Evolutionary conservation across 2,329 filamentous ascomycete genomes (phyloP).

Genomic region (Phoma herbarum): DNA sequence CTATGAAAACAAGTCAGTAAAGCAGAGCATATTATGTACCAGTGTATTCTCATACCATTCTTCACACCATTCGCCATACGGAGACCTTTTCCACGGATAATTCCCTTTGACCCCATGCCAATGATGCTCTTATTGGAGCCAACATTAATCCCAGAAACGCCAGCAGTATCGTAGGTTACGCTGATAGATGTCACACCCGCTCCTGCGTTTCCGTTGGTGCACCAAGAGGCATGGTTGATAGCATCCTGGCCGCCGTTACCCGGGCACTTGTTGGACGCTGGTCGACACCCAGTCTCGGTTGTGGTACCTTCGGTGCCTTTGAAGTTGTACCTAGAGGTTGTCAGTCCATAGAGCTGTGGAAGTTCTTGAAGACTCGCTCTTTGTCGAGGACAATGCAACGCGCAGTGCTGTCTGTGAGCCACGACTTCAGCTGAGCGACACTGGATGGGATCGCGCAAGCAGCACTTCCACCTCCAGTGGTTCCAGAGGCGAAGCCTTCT

Average conservation of each 20-base stretch:
- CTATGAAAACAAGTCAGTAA: slow-evolving; percentile 12
- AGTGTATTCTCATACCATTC: slow-evolving; percentile 46
- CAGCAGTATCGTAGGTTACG: slow-evolving; percentile 61
- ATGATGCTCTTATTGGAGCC: slow-evolving; percentile 66
- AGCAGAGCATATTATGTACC: too few relatives aligned
- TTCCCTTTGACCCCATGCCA: slow-evolving; percentile 59
- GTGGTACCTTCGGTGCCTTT: slow-evolving; percentile 62
- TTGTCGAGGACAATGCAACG: slow-evolving; percentile 67
- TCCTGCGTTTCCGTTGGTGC: slow-evolving; percentile 63
- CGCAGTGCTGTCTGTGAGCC: slow-evolving; percentile 62
- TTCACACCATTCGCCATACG: slow-evolving; percentile 51
- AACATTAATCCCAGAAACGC: slow-evolving; percentile 59
- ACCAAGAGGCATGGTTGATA: slow-evolving; percentile 66
- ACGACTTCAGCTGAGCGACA: slow-evolving; percentile 64
- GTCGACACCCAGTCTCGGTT: slow-evolving; percentile 64
- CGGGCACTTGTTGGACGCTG: slow-evolving; percentile 54
- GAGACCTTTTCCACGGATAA: slow-evolving; percentile 66
- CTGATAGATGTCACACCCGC: slow-evolving; percentile 56
- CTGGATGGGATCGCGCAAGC: slow-evolving; percentile 63
- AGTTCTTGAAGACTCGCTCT: slow-evolving; percentile 18
- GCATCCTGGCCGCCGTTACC: slow-evolving; percentile 67
- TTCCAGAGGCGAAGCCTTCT: slow-evolving; percentile 62
- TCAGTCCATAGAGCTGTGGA: not conserved
- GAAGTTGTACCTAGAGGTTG: slow-evolving; percentile 57
- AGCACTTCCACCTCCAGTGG: slow-evolving; percentile 68